Base-by-base conservation (phyloP, 768 basidiomycete genomes). In the Lenzites betulinus region DNA sequence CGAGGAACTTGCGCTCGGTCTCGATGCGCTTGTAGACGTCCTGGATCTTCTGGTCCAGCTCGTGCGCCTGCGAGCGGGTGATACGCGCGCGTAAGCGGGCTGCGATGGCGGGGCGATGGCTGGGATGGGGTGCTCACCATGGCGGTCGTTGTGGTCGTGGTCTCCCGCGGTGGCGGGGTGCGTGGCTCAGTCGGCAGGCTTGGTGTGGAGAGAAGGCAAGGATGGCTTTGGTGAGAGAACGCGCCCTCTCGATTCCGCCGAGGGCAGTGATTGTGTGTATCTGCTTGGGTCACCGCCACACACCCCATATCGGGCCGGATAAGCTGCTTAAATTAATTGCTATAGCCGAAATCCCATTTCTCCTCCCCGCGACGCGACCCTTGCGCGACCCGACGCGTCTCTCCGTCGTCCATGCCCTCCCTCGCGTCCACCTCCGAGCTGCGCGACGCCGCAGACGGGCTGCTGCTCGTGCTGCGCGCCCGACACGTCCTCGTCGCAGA, bases 41-140 rank as follows among this genome's bases (percentile, higher is more conserved):
- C 74, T 88, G 87, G 73, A 95, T 93, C 85, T 95, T 95, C 84
- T 88, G 87, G 85, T 94, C 92, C 77, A 93, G 80, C 77, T 92
- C 89, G 70, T 71, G 68, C 66, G 73, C 68, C 74, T 75, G 62
- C 39, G 66, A 56, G 63, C 25, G 25, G 22, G 65, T 49, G 43
- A 65, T 55, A 58, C 43, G 55, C 46, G 51, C 16, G 48, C 28
- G n/a, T 35, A 28, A 48, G 56, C 35, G 52, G 30, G 47, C 18
- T 18, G 38, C 30, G 42, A 13, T 18, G 41, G 48, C 6, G 23
- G 20, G 22, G 39, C 47, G 54, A 55, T 44, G 42, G 35, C 28
- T 52, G 33, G 43, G 30, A 26, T 30, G 60, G 23, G 11, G 46
- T 13, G 56, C 64, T 54, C 51, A 69, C 70, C 70, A 71, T 71